phyloP scores from a whole-genome alignment of 768 basidiomycete genomes.

The Boletus insuetus region DNA sequence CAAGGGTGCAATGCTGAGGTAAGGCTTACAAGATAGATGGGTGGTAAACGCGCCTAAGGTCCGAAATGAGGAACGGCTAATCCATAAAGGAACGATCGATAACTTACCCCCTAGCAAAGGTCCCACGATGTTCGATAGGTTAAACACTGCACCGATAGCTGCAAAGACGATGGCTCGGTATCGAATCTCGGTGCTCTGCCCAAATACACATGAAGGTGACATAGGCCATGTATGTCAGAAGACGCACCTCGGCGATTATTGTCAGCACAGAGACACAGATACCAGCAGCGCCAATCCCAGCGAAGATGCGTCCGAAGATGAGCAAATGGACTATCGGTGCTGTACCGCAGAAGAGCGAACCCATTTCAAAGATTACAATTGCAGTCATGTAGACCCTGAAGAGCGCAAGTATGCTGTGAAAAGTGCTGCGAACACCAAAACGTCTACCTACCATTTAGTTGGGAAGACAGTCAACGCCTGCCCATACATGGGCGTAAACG shows the following conservation, averaged over 20 bases:
- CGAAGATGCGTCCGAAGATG: conserved; percentile 62
- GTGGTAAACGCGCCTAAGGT: conserved; percentile 11
- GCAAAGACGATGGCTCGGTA: conserved; percentile 9
- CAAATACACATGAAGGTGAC: not conserved
- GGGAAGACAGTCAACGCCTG: conserved; percentile 7
- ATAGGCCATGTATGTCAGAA: not conserved
- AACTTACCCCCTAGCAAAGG: conserved; percentile 11
- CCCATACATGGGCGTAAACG: conserved; percentile 12
- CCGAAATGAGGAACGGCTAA: not conserved
- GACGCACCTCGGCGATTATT: conserved; percentile 8
- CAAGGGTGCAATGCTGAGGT: not conserved
- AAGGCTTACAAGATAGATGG: conserved; percentile 9
- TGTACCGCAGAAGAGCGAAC: conserved; percentile 61
- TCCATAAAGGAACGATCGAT: not conserved
- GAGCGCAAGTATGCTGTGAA: conserved; percentile 28
- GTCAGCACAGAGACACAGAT: conserved; percentile 34
- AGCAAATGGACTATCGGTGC: conserved; percentile 58
- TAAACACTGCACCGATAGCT: conserved; percentile 9
- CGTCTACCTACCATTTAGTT: conserved; percentile 26
- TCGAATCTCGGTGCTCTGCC: conserved; percentile 7
- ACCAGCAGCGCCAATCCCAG: conserved; percentile 68
- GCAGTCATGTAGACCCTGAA: conserved; percentile 31
- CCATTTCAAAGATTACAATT: conserved; percentile 32
- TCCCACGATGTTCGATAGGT: conserved; percentile 8
- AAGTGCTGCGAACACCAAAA: conserved; percentile 18